Conservation (phyloP, 371 early-diverging fungal species). For the Mortierella sp. region DNA sequence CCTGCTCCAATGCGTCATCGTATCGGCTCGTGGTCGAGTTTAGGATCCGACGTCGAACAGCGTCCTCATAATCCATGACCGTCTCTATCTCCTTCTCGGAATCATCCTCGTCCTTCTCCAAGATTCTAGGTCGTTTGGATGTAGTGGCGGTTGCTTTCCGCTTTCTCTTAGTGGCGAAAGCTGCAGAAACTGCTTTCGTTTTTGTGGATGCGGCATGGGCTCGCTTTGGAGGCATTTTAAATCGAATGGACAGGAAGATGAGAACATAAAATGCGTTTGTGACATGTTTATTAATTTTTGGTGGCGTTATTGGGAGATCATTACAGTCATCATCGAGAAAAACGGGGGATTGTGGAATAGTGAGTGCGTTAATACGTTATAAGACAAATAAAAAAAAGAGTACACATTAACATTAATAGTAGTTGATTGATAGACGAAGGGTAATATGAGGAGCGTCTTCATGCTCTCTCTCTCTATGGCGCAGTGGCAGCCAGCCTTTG, state of each 20-base stretch:
- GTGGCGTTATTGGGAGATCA: neutral
- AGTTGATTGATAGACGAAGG: neutral
- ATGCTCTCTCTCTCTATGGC: neutral
- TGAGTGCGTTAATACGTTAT: no score
- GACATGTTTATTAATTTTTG: neutral
- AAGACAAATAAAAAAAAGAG: no score
- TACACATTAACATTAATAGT: no score
- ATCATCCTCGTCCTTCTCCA: constrained; percentile 16
- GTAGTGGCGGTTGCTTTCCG: neutral
- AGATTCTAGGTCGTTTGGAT: neutral
- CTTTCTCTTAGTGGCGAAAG: neutral
- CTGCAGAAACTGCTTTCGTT: neutral
- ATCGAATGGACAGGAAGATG: no score
- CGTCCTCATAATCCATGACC: constrained; percentile 36
- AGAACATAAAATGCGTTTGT: neutral
- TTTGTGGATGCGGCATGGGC: neutral
- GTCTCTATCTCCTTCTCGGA: constrained; percentile 34
- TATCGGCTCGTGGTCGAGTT: constrained; percentile 33
- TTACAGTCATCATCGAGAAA: neutral
- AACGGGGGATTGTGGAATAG: no score
- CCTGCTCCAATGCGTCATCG: constrained; percentile 26
- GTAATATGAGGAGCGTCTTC: neutral
- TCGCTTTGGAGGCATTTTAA: constrained; percentile 14
- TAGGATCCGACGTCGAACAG: constrained; percentile 30
- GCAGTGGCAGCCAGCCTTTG: neutral